These are phyloP conservation scores for Nothomitra cinnamomea DNA, from an alignment of 2,329 filamentous ascomycete species.

Conservation along the genomic window DNA sequence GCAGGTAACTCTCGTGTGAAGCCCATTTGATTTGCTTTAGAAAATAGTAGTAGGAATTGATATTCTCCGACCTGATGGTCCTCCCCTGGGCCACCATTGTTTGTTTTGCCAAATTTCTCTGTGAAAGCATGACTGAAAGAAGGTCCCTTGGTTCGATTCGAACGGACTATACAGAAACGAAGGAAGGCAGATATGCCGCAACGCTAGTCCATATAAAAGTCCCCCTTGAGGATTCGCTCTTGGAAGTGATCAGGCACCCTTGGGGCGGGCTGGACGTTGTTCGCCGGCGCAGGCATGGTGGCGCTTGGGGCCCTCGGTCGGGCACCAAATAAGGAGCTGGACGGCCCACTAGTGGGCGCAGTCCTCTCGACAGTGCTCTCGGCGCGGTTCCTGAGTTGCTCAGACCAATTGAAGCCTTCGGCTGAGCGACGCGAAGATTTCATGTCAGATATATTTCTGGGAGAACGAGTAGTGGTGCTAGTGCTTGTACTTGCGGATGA, in stretches of 20 bases:
- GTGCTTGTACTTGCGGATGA: slow-evolving; percentile 2
- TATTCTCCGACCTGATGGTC: too few species aligned
- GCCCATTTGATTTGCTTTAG: too few species aligned
- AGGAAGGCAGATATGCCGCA: not conserved
- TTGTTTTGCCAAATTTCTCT: not conserved
- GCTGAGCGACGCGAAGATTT: slow-evolving; percentile 35
- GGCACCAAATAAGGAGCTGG: not conserved
- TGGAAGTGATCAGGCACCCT: slow-evolving; percentile 71
- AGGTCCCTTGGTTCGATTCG: too few species aligned
- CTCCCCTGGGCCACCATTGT: too few species aligned
- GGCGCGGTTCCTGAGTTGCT: slow-evolving; percentile 82
- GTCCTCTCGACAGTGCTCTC: slow-evolving; percentile 30
- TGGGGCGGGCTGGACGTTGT: slow-evolving; percentile 39
- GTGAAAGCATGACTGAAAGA: too few species aligned
- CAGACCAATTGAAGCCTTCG: slow-evolving; percentile 94
- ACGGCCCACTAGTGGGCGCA: slow-evolving; percentile 22
- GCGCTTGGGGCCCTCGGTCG: slow-evolving; percentile 11
- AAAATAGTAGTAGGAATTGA: too few species aligned
- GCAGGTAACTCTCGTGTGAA: too few species aligned
- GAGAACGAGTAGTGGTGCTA: slow-evolving; percentile 3
- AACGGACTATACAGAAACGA: not conserved
- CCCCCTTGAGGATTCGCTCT: slow-evolving; percentile 90
- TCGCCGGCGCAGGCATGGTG: slow-evolving; percentile 20
- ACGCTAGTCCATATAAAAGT: slow-evolving; percentile 86
- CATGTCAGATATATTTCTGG: slow-evolving; percentile 2